phyloP scores from a whole-genome alignment of 495 filamentous ascomycete genomes.

The Penicillium psychrofluorescens region DNA sequence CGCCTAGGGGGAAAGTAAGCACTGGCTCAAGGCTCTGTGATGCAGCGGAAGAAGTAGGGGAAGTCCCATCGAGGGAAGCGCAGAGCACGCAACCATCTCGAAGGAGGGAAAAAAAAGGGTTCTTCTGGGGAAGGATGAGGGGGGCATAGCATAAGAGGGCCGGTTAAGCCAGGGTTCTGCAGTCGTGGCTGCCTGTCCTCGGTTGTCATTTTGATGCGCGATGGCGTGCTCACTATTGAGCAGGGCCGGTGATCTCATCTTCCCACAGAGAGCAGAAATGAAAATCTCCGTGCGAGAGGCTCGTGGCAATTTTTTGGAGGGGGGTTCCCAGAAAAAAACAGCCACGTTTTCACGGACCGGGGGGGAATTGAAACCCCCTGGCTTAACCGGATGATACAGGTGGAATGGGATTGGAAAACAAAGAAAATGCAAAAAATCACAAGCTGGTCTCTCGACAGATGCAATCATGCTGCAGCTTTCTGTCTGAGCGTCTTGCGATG shows the following conservation, averaged over 20 bases:
- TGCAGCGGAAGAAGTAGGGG: not conserved
- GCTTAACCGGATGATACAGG: no score
- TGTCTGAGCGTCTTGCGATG: no score
- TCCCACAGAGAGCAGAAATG: constrained; percentile 1
- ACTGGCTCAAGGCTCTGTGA: constrained; percentile 6
- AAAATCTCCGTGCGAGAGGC: no score
- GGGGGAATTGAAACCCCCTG: no score
- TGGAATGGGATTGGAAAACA: no score
- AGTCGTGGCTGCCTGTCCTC: constrained; percentile 2
- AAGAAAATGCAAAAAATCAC: no score
- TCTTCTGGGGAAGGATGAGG: constrained; percentile 7
- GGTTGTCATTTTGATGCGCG: constrained; percentile 30
- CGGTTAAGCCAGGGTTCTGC: constrained; percentile 5
- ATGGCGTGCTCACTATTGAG: constrained; percentile 38
- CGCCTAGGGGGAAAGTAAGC: constrained; percentile 24
- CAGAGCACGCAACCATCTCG: constrained; percentile 12
- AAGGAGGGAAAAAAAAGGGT: not conserved
- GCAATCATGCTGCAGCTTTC: not conserved
- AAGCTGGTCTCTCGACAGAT: not conserved
- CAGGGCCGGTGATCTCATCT: constrained; percentile 16
- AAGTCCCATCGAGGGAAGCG: not conserved
- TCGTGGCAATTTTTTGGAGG: no score
- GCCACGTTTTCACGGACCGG: no score
- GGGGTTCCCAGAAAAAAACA: no score
- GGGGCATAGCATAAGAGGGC: constrained; percentile 1